phyloP scores from a whole-genome alignment of 257 asterid genomes.

The Catharanthus roseus region DNA sequence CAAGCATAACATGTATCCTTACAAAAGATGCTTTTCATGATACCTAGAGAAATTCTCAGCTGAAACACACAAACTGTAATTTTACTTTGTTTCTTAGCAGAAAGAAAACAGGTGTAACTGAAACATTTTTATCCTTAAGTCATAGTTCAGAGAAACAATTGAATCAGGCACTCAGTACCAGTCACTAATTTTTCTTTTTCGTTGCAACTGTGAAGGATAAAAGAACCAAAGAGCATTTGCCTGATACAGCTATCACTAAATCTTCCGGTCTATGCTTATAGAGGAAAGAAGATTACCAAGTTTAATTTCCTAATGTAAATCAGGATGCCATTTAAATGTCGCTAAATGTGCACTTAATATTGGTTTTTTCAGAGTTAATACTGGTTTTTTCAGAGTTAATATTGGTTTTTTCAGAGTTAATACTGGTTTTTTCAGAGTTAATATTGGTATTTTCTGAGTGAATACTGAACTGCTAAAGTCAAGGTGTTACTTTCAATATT shows the following conservation, averaged over 20 bases:
- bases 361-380: no score
- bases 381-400: no score
- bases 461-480: not conserved
- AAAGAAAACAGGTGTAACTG: not conserved
- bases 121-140: no score
- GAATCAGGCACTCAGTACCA: not conserved
- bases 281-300: not conserved
- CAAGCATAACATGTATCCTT: not conserved
- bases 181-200: no score
- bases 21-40: not conserved
- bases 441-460: no score
- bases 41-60: not conserved
- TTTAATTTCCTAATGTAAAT: not conserved
- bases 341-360: not conserved
- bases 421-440: no score
- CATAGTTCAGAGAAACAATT: not conserved
- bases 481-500: not conserved
- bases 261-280: not conserved
- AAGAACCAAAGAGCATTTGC: not conserved
- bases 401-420: no score
- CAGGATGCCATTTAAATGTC: not conserved
- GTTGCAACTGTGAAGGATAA: not conserved
- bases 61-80: not conserved
- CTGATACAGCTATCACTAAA: not conserved
- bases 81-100: not conserved